phyloP scores from a whole-genome alignment of 257 asterid species.

The Buddleja alternifolia region DNA sequence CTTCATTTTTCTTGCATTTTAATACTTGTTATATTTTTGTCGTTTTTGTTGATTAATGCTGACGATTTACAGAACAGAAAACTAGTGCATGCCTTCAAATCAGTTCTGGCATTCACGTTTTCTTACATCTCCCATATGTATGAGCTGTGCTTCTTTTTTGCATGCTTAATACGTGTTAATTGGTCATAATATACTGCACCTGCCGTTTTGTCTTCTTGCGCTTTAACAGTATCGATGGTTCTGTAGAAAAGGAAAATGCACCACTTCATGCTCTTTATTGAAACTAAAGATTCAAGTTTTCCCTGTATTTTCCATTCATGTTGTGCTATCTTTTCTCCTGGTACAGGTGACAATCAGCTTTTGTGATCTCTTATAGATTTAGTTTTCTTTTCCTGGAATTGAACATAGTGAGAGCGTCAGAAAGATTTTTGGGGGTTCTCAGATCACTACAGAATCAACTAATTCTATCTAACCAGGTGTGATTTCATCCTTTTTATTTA shows the following conservation, averaged over 20 bases:
- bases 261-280: not conserved
- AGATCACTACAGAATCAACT: not conserved
- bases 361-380: not conserved
- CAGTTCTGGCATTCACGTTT: not conserved
- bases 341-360: not conserved
- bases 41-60: not conserved
- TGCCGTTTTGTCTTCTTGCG: not conserved
- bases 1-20: no score
- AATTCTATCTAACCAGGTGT: not conserved
- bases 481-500: not conserved
- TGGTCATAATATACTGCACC: not conserved
- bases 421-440: not conserved
- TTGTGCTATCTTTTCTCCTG: not conserved
- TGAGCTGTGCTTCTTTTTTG: not conserved
- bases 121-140: not conserved
- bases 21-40: no score
- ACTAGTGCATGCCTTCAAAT: not conserved
- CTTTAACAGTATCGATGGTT: not conserved
- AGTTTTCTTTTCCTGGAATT: not conserved
- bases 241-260: not conserved
- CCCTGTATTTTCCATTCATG: not conserved
- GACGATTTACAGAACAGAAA: not conserved
- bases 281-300: not conserved
- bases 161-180: not conserved
- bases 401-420: not conserved